Percentiles rank a stretch among this genome's conserved stretches.
These are phyloP conservation scores for Alternaria panax DNA, from an alignment of 2,329 filamentous ascomycete species.

Conservation along the genomic window DNA sequence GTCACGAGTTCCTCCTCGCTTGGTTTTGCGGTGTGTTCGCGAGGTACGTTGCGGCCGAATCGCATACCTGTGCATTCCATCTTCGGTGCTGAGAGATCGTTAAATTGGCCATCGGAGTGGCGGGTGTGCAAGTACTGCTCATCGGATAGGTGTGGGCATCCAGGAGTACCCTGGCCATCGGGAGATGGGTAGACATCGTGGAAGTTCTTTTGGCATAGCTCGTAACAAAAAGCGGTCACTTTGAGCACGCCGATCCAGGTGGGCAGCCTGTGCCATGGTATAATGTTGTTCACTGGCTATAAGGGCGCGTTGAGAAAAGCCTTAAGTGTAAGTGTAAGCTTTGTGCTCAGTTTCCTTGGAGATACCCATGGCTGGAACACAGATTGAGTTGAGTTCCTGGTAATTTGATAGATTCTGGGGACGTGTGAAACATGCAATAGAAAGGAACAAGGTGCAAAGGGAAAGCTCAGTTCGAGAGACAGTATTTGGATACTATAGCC, in stretches of 20 bases:
- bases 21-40: conserved; percentile 49
- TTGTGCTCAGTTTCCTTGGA: not conserved
- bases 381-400: not conserved
- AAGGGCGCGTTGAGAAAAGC: conserved; percentile 25
- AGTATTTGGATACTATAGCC: not conserved
- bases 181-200: conserved; percentile 53
- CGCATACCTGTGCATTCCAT: conserved; percentile 58
- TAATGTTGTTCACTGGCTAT: conserved; percentile 48
- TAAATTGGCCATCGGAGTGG: conserved; percentile 57
- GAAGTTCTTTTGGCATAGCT: conserved; percentile 56
- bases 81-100: conserved; percentile 50
- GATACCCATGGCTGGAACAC: not conserved
- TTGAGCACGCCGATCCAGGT: conserved; percentile 53
- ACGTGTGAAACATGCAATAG: not conserved
- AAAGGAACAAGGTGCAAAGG: not conserved
- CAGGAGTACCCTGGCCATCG: conserved; percentile 48
- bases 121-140: conserved; percentile 47
- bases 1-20: conserved; percentile 53
- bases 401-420: not conserved
- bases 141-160: conserved; percentile 38
- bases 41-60: conserved; percentile 56
- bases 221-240: conserved; percentile 51
- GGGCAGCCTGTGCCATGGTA: conserved; percentile 56
- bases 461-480: not conserved
- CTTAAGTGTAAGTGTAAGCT: conserved; percentile 17